Evolutionary conservation across 2,329 filamentous ascomycete species (phyloP), one percentile per base, ranked within the genome.

Genomic region (Aspergillus intermedius): DNA sequence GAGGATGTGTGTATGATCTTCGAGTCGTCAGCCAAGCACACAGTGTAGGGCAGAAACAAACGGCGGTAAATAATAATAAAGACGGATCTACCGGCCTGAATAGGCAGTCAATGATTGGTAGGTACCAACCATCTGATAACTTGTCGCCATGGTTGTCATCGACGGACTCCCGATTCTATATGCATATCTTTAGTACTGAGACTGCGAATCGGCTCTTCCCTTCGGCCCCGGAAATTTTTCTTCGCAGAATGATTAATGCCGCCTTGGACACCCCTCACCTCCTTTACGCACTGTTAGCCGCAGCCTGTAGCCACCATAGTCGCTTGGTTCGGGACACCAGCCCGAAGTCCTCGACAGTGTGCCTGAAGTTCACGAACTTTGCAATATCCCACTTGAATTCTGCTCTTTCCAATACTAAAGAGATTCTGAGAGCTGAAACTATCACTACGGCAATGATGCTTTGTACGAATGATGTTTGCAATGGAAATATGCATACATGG

Each of bases 401-500:
- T 1, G 54, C 59, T 4, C 48, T 65, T 5, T 47, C 15, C 19
- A 46, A 57, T 10, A 19, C 43, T 1, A 30, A 50, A 4, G 49
- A 52, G 25, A 49, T 45, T 12, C 39, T 59, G 10, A 58, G 50
- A n/a, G 42, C 56, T 3, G 56, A 62, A 40, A 62, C 57, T 10
- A 46, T 60, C 10, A 57, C 55, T 9, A 63, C 62, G 15, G 62
- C 62, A 19, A 63, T 66, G 55, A 52, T 57, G 2, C 44, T 66
- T 5, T 66, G 62, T 45, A 66, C 61, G 2, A 64, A 62, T 46
- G 63, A 66, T 55, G 61, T 66, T n/a, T 65, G 62, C 25, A 63
- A 65, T 49, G 63, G 63, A 1, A 59, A 64, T 30, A 56, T 60
- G 50, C 49, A 58, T 9, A 48, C 57, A 23, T 63, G 61, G 58